Conservation (phyloP, 1,284 basidiomycete genomes). For the Dichomitus squalens region DNA sequence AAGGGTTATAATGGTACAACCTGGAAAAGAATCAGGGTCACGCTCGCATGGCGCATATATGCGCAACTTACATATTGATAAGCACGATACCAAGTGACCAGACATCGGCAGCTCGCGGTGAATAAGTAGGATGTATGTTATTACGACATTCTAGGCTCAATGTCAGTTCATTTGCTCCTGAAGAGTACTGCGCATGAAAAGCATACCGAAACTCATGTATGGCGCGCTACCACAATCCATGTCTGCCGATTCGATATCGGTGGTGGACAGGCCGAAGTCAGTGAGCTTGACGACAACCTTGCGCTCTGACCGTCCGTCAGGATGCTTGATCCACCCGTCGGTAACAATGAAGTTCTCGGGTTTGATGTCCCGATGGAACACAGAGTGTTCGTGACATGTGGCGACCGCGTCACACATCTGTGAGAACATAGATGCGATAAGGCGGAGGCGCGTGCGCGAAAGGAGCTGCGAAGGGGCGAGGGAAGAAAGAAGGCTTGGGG, state of each 20-base stretch:
- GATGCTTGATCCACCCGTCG: constrained; percentile 63
- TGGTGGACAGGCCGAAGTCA: constrained; percentile 96
- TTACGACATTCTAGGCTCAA: constrained; percentile 87
- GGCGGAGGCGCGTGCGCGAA: constrained; percentile 82
- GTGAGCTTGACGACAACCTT: constrained; percentile 91
- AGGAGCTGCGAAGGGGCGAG: constrained; percentile 84
- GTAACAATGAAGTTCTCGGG: constrained; percentile 96
- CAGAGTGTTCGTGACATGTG: constrained; percentile 90
- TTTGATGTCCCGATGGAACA: constrained; percentile 98
- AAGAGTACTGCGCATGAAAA: background rate
- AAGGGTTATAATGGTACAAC: constrained; percentile 98
- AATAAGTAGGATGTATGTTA: constrained; percentile 92
- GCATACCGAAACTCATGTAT: constrained; percentile 95
- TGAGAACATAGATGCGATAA: constrained; percentile 96
- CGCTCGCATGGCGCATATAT: constrained; percentile 5
- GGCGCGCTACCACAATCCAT: constrained; percentile 99
- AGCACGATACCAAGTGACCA: constrained; percentile 99
- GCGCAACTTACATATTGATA: constrained; percentile 83
- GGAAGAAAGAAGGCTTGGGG: constrained; percentile 90
- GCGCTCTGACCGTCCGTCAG: constrained; percentile 63
- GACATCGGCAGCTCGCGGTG: constrained; percentile 93
- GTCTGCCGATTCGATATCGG: constrained; percentile 86
- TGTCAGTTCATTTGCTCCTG: background rate
- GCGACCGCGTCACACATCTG: constrained; percentile 98
- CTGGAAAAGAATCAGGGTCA: constrained; percentile 38